Evolutionary conservation across 345 rosid species (phyloP).

Genomic region (Populus simonii): DNA sequence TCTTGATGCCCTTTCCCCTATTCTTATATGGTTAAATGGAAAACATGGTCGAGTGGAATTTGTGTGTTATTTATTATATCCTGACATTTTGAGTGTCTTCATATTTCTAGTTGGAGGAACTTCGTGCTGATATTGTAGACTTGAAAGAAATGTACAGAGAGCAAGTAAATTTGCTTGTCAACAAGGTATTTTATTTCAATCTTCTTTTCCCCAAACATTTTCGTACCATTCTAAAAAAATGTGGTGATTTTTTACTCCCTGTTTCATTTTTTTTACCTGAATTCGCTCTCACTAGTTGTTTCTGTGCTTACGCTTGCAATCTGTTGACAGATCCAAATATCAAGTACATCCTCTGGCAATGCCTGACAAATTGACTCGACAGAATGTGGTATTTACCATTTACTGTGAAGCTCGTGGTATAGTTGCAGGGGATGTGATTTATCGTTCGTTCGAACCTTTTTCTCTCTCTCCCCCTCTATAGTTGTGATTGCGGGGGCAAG

Average conservation of each 20-base stretch:
- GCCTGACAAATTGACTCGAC: slow-evolving; percentile 7
- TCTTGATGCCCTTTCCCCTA: not conserved
- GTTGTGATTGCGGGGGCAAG: not conserved
- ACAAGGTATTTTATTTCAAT: slow-evolving; percentile 53
- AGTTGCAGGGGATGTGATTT: slow-evolving; percentile 2
- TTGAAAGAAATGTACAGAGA: slow-evolving; percentile 99
- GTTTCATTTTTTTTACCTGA: not conserved
- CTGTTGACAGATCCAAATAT: slow-evolving; percentile 52
- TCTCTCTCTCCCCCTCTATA: not conserved
- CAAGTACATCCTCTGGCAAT: slow-evolving; percentile 40
- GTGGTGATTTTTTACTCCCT: not conserved
- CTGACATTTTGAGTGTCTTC: slow-evolving; percentile 18
- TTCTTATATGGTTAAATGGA: not conserved
- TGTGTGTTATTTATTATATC: not conserved
- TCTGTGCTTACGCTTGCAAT: not conserved
- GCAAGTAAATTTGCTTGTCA: slow-evolving; percentile 96
- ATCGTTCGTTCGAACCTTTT: slow-evolving; percentile 6
- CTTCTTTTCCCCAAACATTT: not conserved
- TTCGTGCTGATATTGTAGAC: slow-evolving; percentile 89
- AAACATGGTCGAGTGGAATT: not conserved
- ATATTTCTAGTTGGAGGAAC: slow-evolving; percentile 86
- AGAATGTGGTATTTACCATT: not conserved
- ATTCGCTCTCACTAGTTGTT: not conserved
- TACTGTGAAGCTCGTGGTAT: slow-evolving; percentile 11
- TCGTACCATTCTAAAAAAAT: not conserved